Evolutionary conservation across 495 filamentous ascomycete species (phyloP).

Genomic region (Penicillium desertorum): DNA sequence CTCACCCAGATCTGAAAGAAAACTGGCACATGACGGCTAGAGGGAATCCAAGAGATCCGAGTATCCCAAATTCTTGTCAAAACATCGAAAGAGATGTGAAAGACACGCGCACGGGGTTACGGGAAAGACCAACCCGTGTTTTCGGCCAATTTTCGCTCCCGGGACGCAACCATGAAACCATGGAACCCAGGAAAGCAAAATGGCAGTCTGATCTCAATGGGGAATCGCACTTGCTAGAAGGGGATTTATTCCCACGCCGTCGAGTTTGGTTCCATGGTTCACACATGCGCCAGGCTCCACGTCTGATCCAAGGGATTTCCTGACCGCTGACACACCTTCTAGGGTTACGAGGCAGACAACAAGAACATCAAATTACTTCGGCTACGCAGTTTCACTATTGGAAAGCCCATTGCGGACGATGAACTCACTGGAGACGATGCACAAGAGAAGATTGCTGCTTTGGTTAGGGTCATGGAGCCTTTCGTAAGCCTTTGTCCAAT

Average conservation of each 20-base stretch:
- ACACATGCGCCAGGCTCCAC: slow-evolving; percentile 26
- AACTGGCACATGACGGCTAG: not conserved
- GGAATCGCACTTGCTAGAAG: not conserved
- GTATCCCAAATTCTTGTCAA: not conserved
- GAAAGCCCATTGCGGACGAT: slow-evolving; percentile 59
- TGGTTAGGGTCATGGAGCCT: slow-evolving; percentile 59
- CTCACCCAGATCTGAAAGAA: not conserved
- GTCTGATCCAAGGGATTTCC: slow-evolving; percentile 14
- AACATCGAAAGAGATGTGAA: not conserved
- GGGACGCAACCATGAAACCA: not conserved
- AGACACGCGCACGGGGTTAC: slow-evolving; percentile 5
- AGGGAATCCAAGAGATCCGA: not conserved
- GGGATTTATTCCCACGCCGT: slow-evolving; percentile 26
- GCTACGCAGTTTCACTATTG: slow-evolving; percentile 72
- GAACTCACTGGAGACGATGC: slow-evolving; percentile 51
- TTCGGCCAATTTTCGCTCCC: slow-evolving; percentile 4
- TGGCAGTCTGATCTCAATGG: slow-evolving; percentile 12
- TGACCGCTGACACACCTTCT: slow-evolving; percentile 23
- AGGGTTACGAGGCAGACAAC: slow-evolving; percentile 75
- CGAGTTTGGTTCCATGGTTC: slow-evolving; percentile 49
- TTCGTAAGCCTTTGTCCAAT: slow-evolving; percentile 54
- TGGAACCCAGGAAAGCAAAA: not conserved
- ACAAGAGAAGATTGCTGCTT: slow-evolving; percentile 53
- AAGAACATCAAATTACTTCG: slow-evolving; percentile 72
- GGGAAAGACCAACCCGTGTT: slow-evolving; percentile 5